Evolutionary conservation across 371 early-diverging fungal species (phyloP).

Genomic region (Syncephalastrum contaminatum): DNA sequence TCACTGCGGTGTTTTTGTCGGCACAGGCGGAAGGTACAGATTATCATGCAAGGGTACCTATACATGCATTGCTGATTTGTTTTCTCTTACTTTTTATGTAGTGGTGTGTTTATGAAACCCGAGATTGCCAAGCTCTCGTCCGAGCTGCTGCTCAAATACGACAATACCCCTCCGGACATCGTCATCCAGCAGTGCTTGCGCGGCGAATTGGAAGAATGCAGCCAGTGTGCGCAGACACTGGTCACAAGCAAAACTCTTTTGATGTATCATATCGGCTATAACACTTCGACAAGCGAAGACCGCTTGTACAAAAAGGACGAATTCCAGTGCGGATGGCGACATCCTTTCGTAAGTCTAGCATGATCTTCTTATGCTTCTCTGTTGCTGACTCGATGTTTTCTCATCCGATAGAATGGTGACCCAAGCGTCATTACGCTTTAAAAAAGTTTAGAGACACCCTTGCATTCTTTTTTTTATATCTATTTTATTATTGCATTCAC

Average conservation of each 20-base stretch:
- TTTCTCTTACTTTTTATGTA: conserved; percentile 9
- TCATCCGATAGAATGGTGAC: conserved; percentile 25
- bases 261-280: conserved; percentile 64
- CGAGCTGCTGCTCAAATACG: conserved; percentile 39
- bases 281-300: conserved; percentile 59
- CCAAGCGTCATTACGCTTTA: conserved; percentile 26
- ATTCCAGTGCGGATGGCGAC: conserved; percentile 69
- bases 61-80: background rate
- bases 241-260: conserved; percentile 57
- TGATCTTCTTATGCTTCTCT: background rate
- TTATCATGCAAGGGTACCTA: background rate
- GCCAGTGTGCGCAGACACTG: conserved; percentile 32
- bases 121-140: conserved; percentile 44
- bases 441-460: conserved; percentile 4
- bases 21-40: conserved; percentile 18
- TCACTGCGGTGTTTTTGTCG: conserved; percentile 44
- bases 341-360: conserved; percentile 58
- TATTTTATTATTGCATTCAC: background rate
- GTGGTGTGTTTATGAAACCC: conserved; percentile 55
- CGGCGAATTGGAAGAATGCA: conserved; percentile 52
- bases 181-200: conserved; percentile 56
- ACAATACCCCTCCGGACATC: conserved; percentile 53
- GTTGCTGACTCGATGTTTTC: background rate
- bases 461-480: background rate
- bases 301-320: conserved; percentile 55